Base-by-base conservation (phyloP, 2,329 filamentous ascomycete genomes). In the Bipolaris bicolor region DNA sequence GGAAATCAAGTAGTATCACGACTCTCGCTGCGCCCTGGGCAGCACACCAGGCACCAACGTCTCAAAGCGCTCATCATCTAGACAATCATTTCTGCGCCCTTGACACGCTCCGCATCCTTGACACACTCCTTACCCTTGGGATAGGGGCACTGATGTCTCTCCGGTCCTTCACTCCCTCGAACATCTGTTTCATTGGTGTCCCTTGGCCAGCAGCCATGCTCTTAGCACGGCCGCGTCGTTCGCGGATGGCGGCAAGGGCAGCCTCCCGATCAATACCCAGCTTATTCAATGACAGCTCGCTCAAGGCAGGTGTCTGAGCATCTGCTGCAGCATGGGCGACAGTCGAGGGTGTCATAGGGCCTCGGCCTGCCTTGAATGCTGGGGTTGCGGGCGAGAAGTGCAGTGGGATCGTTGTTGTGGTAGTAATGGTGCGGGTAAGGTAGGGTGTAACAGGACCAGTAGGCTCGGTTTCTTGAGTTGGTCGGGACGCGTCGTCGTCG, bases 191-290 rank as follows among this genome's bases (percentile, higher is more conserved):
- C 60, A 81, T 79, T 9, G 86, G 86, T 39, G 88, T 89, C 58
- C 83, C 79, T 5, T 85, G 83, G 2, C 85, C 86, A 50, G 86
- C 82, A 4, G 87, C 86, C 55, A 89, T 84, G 72, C 88, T 91
- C 64, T 86, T 83, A 55, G 90, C 89, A 44, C 90, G 81, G 6
- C 89, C 89, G 51, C 90, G 80, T 26, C 90, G 82, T 77, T 91
- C 88, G 51, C 87, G 83, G 64, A 94, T 93, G 72, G 88, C 86
- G 53, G 88, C 88, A 15, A 94, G 82, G 3, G 90, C 90, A 74
- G 92, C 83, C 73, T 92, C 90, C 52, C 90, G 83, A 52, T 82
- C 80, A 53, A 83, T 67, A 15, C 71, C 73, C 10, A 75, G 65
- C 45, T 70, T 70, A 58, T 75, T 77, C 57, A 73, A 47, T 1